Percentiles rank a stretch among this genome's conserved stretches.
These are phyloP conservation scores for Ensete glaucum DNA, from an alignment of 176 grass and related monocot species.

Conservation along the genomic window DNA sequence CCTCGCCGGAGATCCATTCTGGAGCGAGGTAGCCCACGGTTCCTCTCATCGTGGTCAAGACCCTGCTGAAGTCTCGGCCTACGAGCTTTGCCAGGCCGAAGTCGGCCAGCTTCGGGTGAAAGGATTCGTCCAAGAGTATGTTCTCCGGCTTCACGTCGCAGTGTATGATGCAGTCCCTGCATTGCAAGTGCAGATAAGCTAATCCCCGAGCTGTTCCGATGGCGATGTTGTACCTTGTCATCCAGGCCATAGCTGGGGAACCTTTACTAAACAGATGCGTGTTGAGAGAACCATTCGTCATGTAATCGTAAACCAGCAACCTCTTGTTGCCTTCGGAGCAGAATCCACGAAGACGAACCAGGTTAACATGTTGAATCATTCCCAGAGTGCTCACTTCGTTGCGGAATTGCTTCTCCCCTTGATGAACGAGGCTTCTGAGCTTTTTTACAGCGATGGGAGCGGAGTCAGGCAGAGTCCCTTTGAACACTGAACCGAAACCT, in stretches of 20 bases:
- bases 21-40: conserved; percentile 26
- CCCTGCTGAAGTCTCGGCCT: conserved; percentile 24
- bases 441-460: conserved; percentile 15
- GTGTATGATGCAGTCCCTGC: conserved; percentile 20
- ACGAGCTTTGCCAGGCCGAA: conserved; percentile 28
- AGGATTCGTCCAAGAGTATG: conserved; percentile 17
- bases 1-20: conserved; percentile 22
- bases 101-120: conserved; percentile 23
- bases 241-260: conserved; percentile 1
- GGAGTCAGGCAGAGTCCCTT: conserved; percentile 3
- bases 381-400: conserved; percentile 25
- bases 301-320: conserved; percentile 17
- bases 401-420: conserved; percentile 18
- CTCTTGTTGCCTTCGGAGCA: conserved; percentile 2
- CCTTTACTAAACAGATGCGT: background rate
- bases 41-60: conserved; percentile 23
- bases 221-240: conserved; percentile 20
- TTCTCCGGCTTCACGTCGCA: conserved; percentile 31
- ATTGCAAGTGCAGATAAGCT: conserved; percentile 19
- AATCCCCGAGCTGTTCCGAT: conserved; percentile 10
- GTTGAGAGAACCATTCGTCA: conserved; percentile 17
- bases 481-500: conserved; percentile 19
- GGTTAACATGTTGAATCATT: conserved; percentile 20
- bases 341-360: conserved; percentile 20
- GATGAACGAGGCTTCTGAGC: conserved; percentile 8